phyloP scores from a whole-genome alignment of 2,329 filamentous ascomycete species.

The Ascomycota sp. region DNA sequence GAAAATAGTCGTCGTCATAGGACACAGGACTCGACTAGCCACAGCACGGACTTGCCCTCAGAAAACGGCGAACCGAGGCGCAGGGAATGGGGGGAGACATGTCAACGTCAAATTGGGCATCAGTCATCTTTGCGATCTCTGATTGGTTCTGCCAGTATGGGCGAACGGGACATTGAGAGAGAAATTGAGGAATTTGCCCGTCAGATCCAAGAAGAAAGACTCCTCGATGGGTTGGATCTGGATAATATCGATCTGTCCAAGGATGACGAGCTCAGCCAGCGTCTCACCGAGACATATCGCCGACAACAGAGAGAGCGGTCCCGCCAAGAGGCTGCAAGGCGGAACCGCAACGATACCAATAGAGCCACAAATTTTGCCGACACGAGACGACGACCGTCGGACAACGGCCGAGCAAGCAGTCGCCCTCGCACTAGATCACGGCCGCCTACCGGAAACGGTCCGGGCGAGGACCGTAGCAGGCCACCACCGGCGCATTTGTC shows the following conservation, averaged over 20 bases:
- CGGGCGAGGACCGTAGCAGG: slow-evolving; percentile 27
- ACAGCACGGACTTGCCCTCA: slow-evolving; percentile 15
- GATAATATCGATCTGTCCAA: slow-evolving; percentile 68
- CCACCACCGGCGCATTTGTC: slow-evolving; percentile 19
- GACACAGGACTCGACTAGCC: slow-evolving; percentile 7
- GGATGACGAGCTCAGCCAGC: slow-evolving; percentile 77
- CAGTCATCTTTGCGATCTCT: slow-evolving; percentile 75
- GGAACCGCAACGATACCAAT: slow-evolving; percentile 17
- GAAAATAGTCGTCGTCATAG: slow-evolving; percentile 7
- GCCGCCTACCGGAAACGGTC: slow-evolving; percentile 21
- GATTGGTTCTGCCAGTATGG: slow-evolving; percentile 59
- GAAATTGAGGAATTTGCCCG: slow-evolving; percentile 81
- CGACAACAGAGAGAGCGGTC: slow-evolving; percentile 47
- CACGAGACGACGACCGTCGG: slow-evolving; percentile 9
- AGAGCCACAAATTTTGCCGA: slow-evolving; percentile 8
- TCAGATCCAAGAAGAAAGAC: slow-evolving; percentile 71
- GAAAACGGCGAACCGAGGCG: slow-evolving; percentile 12
- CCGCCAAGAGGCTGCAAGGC: slow-evolving; percentile 25
- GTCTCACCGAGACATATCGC: slow-evolving; percentile 75
- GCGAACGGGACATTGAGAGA: slow-evolving; percentile 59
- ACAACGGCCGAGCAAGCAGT: slow-evolving; percentile 8
- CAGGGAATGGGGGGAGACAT: slow-evolving; percentile 23
- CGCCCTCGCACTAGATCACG: slow-evolving; percentile 23
- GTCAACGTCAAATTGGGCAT: slow-evolving; percentile 53
- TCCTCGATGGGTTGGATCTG: slow-evolving; percentile 73